Conservation (phyloP, 1,139 yeast species). For the Yamadazyma sp. region DNA sequence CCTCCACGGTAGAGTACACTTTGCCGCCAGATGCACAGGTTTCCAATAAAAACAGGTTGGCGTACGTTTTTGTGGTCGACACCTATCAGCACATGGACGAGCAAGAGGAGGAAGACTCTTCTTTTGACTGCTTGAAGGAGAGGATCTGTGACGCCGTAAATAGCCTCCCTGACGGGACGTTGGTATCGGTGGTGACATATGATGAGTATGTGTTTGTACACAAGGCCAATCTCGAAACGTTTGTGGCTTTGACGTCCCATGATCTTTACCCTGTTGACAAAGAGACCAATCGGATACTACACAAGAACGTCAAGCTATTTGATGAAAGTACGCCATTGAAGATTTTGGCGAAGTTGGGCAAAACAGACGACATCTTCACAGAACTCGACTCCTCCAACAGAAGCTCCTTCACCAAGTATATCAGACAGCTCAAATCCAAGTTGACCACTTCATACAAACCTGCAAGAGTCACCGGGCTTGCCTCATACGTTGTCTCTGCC, state of each 20-base stretch:
- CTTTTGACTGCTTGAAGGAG: slow-evolving; percentile 21
- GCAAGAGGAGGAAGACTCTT: slow-evolving; percentile 5
- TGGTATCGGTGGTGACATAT: slow-evolving; percentile 30
- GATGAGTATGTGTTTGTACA: slow-evolving; percentile 30
- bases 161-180: slow-evolving; percentile 21
- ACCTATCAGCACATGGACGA: slow-evolving; percentile 30
- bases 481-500: slow-evolving; percentile 24
- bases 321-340: slow-evolving; percentile 5
- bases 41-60: background rate
- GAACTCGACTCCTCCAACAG: slow-evolving; percentile 11
- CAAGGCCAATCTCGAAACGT: slow-evolving; percentile 8
- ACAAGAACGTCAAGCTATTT: slow-evolving; percentile 8
- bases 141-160: slow-evolving; percentile 20
- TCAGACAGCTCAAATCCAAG: slow-evolving; percentile 23
- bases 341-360: slow-evolving; percentile 12
- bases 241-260: slow-evolving; percentile 4
- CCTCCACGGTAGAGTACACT: slow-evolving; percentile 27
- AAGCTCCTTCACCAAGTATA: slow-evolving; percentile 11
- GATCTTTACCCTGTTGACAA: slow-evolving; percentile 6
- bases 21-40: slow-evolving; percentile 24
- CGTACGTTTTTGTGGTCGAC: slow-evolving; percentile 29
- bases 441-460: slow-evolving; percentile 30
- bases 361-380: slow-evolving; percentile 8
- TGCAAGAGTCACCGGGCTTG: slow-evolving; percentile 33
- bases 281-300: slow-evolving; percentile 3